A percentile compares a stretch with the other conserved stretches of the same genome.
Evolutionary conservation across 495 filamentous ascomycete species (phyloP).

Genomic region (Aspergillus sparsus): DNA sequence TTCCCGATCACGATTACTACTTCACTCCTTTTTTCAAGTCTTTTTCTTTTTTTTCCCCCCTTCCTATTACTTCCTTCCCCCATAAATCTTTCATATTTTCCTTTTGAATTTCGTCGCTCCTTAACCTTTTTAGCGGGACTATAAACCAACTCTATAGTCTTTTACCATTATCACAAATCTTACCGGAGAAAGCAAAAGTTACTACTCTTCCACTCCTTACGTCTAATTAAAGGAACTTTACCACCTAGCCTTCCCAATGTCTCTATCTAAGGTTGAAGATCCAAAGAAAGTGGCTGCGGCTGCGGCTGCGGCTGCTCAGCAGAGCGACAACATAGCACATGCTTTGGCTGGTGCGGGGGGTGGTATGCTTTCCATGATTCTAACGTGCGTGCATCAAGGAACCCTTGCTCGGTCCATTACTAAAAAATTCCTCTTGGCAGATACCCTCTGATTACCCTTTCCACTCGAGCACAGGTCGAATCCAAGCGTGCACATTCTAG

Average conservation of each 20-base stretch:
- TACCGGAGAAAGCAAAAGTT: not conserved
- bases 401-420: slow-evolving; percentile 5
- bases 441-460: slow-evolving; percentile 96
- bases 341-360: slow-evolving; percentile 86
- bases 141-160: not conserved
- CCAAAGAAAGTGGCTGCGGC: slow-evolving; percentile 41
- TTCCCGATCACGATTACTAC: slow-evolving; percentile 16
- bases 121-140: not conserved
- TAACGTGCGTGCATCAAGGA: slow-evolving; percentile 64
- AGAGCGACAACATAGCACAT: slow-evolving; percentile 90
- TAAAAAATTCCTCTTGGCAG: slow-evolving; percentile 45
- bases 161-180: not conserved
- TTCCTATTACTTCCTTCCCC: slow-evolving; percentile 7
- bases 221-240: not conserved
- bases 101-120: slow-evolving; percentile 4
- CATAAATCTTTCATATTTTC: slow-evolving; percentile 3
- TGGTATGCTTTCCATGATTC: slow-evolving; percentile 89
- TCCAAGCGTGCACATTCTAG: slow-evolving; percentile 85
- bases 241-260: slow-evolving; percentile 33
- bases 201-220: not conserved
- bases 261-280: slow-evolving; percentile 37
- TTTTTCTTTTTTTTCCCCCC: slow-evolving; percentile 12
- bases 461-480: slow-evolving; percentile 96
- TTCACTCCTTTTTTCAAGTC: slow-evolving; percentile 20
- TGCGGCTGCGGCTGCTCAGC: slow-evolving; percentile 56